Evolutionary conservation across 2,329 filamentous ascomycete species (phyloP).

Genomic region (Fusarium sp.): DNA sequence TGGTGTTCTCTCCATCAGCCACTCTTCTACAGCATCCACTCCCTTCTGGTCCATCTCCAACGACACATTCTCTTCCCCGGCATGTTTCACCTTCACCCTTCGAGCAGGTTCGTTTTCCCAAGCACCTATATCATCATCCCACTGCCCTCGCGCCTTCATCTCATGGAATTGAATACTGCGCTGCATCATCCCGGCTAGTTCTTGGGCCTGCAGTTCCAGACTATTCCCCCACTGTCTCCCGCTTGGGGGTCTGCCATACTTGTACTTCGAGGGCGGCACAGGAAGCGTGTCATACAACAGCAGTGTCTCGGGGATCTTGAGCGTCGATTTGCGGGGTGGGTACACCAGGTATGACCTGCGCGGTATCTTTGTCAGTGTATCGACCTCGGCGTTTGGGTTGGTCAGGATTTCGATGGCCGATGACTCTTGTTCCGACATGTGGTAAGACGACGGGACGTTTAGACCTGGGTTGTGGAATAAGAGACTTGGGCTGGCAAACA

Average conservation of each 20-base stretch:
- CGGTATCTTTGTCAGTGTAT: slow-evolving; percentile 46
- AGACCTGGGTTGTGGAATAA: slow-evolving; percentile 69
- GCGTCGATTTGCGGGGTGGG: slow-evolving; percentile 61
- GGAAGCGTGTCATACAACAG: slow-evolving; percentile 60
- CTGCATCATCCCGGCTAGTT: slow-evolving; percentile 63
- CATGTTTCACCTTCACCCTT: slow-evolving; percentile 56
- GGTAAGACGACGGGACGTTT: slow-evolving; percentile 60
- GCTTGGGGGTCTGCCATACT: slow-evolving; percentile 33
- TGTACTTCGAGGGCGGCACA: slow-evolving; percentile 15
- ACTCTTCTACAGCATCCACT: slow-evolving; percentile 46
- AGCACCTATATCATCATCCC: slow-evolving; percentile 56
- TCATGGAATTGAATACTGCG: slow-evolving; percentile 62
- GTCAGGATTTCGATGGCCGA: slow-evolving; percentile 44
- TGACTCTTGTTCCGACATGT: slow-evolving; percentile 50
- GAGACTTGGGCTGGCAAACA: slow-evolving; percentile 69
- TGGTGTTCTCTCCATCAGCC: slow-evolving; percentile 47
- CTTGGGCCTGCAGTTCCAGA: slow-evolving; percentile 61
- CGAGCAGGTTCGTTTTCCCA: slow-evolving; percentile 52
- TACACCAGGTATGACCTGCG: slow-evolving; percentile 61
- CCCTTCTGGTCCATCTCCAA: slow-evolving; percentile 49
- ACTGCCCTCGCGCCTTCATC: slow-evolving; percentile 56
- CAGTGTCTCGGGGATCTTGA: slow-evolving; percentile 63
- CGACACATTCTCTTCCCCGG: slow-evolving; percentile 50
- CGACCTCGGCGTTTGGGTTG: slow-evolving; percentile 30
- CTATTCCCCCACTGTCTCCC: slow-evolving; percentile 54